Percentiles rank a stretch among this genome's conserved stretches.
These are phyloP conservation scores for Cokeromyces recurvatus DNA, from an alignment of 371 early-diverging fungal species.

Conservation along the genomic window DNA sequence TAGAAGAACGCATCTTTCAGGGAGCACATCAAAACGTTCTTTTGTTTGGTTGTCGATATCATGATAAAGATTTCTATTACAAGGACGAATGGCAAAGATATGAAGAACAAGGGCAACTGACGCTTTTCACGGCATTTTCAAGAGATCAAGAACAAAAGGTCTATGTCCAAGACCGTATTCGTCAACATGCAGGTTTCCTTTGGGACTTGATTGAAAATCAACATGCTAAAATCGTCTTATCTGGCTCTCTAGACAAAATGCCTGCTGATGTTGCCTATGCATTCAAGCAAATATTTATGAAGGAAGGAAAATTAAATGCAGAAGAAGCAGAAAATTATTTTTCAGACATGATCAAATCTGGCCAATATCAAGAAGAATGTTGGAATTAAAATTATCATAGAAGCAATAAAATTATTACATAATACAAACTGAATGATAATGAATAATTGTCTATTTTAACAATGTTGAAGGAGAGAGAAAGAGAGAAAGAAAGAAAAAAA, in stretches of 20 bases:
- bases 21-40: slow-evolving; percentile 60
- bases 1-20: slow-evolving; percentile 55
- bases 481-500: no score
- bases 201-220: slow-evolving; percentile 62
- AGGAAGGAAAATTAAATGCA: slow-evolving; percentile 48
- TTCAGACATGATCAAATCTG: slow-evolving; percentile 52
- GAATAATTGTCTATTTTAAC: no score
- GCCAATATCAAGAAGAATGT: slow-evolving; percentile 85
- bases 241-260: slow-evolving; percentile 81
- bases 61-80: slow-evolving; percentile 71
- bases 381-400: slow-evolving; percentile 72
- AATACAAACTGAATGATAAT: no score
- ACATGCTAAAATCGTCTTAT: slow-evolving; percentile 62
- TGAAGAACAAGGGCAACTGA: slow-evolving; percentile 40
- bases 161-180: slow-evolving; percentile 83
- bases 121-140: slow-evolving; percentile 73
- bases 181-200: slow-evolving; percentile 49
- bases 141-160: slow-evolving; percentile 48
- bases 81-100: slow-evolving; percentile 58
- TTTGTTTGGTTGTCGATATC: slow-evolving; percentile 80
- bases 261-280: slow-evolving; percentile 79
- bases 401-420: no score
- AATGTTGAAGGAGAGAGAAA: no score
- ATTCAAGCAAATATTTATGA: slow-evolving; percentile 56
- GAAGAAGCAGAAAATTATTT: slow-evolving; percentile 63